A percentile compares a stretch with the other conserved stretches of the same genome.
Conservation (phyloP, 2,329 filamentous ascomycete genomes). For the Parastagonospora nodorum region DNA sequence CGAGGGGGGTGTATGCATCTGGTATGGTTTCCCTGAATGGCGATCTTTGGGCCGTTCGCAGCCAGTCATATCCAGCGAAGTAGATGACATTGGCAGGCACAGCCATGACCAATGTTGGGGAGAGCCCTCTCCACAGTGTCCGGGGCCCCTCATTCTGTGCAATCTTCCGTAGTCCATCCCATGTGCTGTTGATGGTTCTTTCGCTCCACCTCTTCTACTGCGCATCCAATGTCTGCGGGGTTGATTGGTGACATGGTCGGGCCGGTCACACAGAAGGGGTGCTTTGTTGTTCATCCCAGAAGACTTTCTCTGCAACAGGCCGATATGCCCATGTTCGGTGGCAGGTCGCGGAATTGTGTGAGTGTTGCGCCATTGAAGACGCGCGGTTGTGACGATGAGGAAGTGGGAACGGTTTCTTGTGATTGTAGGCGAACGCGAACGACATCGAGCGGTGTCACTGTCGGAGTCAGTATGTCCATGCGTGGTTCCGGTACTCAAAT, state of each 20-base stretch:
- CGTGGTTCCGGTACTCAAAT: neutral
- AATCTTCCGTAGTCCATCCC: slow-evolving; percentile 93
- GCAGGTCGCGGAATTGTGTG: slow-evolving; percentile 68
- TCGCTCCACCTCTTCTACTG: slow-evolving; percentile 83
- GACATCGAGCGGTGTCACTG: slow-evolving; percentile 94
- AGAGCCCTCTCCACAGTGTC: slow-evolving; percentile 90
- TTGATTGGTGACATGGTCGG: slow-evolving; percentile 53
- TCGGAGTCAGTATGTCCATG: slow-evolving; percentile 16
- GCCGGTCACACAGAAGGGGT: slow-evolving; percentile 76
- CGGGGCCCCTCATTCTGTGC: slow-evolving; percentile 86
- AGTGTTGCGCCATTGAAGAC: slow-evolving; percentile 34
- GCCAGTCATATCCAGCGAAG: slow-evolving; percentile 96
- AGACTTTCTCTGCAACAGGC: slow-evolving; percentile 94
- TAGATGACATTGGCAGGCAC: slow-evolving; percentile 97
- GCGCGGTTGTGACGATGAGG: slow-evolving; percentile 58
- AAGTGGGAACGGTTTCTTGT: slow-evolving; percentile 62
- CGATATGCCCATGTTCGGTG: slow-evolving; percentile 86
- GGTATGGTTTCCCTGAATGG: slow-evolving; percentile 64
- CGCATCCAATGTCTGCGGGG: slow-evolving; percentile 65
- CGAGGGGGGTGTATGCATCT: slow-evolving; percentile 77
- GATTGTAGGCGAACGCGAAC: slow-evolving; percentile 94
- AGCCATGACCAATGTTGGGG: slow-evolving; percentile 92
- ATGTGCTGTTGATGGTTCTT: slow-evolving; percentile 85
- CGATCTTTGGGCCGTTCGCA: slow-evolving; percentile 74
- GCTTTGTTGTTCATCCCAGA: slow-evolving; percentile 88